Evolutionary conservation across 345 rosid species (phyloP).

Genomic region (Cochlearia excelsa): DNA sequence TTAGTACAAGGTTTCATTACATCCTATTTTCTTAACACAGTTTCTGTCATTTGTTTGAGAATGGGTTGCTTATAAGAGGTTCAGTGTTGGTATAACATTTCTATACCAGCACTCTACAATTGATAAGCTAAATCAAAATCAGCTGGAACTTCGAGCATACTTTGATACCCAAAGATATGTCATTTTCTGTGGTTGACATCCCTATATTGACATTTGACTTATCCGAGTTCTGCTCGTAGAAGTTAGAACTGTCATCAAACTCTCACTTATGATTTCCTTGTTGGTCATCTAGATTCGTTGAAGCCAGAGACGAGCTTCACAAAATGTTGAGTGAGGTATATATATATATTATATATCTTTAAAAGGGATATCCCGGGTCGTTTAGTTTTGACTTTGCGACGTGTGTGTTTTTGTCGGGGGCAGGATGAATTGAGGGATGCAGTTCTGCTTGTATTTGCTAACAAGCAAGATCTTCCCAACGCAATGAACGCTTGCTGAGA

Average conservation of each 20-base stretch:
- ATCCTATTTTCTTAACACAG: not conserved
- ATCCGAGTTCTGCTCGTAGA: not conserved
- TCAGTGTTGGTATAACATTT: conserved; percentile 30
- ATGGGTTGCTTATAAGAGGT: conserved; percentile 39
- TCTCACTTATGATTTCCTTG: not conserved
- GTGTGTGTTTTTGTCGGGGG: not conserved
- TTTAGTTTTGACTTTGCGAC: conserved; percentile 3
- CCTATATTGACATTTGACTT: not conserved
- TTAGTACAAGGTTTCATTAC: conserved; percentile 64
- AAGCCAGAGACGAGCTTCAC: no score
- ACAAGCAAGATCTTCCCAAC: conserved; percentile 76
- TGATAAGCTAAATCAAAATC: conserved; percentile 31
- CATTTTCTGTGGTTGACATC: conserved; percentile 26
- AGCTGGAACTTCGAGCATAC: conserved; percentile 11
- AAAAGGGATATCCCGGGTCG: not conserved
- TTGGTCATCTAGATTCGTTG: conserved; percentile 49
- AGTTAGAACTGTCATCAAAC: no score
- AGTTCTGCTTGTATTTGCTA: conserved; percentile 63
- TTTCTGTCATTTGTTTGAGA: not conserved
- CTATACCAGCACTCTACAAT: conserved; percentile 31
- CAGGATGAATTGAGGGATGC: conserved; percentile 77
- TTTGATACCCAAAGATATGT: conserved; percentile 13
- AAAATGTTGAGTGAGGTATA: conserved; percentile 69
- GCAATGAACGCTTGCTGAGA: no score
- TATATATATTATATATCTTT: not conserved